Conservation (phyloP, 176 grass and related monocot species). For the Guadua angustifolia region DNA sequence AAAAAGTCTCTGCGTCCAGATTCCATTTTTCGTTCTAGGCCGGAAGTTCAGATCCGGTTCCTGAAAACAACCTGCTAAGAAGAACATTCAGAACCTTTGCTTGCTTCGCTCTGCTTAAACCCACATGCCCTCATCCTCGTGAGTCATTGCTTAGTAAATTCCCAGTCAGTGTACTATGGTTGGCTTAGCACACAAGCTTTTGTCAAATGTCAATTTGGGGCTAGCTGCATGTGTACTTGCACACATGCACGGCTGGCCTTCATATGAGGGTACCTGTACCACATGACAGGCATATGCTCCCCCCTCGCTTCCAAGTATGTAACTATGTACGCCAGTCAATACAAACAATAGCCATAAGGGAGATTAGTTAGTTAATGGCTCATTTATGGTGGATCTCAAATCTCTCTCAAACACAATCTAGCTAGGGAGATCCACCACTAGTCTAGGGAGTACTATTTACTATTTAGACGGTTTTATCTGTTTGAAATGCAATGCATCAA, state of each 20-base stretch:
- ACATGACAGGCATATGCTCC: constrained; percentile 46
- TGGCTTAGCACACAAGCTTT: constrained; percentile 30
- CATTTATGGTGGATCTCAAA: constrained; percentile 17
- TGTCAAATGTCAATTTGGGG: not conserved
- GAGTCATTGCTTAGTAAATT: constrained; percentile 25
- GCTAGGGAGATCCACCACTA: not conserved
- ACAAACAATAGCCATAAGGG: constrained; percentile 14
- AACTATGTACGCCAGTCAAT: constrained; percentile 5
- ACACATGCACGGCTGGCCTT: constrained; percentile 43
- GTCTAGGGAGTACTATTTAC: not conserved
- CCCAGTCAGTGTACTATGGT: not conserved
- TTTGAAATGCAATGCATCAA: not conserved
- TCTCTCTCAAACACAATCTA: not conserved
- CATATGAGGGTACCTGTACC: not conserved
- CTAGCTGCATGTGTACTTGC: not conserved
- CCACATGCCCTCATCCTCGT: constrained; percentile 12
- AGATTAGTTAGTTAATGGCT: constrained; percentile 1
- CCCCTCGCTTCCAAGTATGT: not conserved
- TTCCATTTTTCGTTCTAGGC: not conserved
- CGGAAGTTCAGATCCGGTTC: not conserved
- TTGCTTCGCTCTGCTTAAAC: constrained; percentile 19
- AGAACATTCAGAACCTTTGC: not conserved
- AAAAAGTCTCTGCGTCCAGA: not conserved
- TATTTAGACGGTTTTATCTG: not conserved
- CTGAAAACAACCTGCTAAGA: not conserved